These are phyloP conservation scores for Penicillium sp. DNA, from an alignment of 2,329 filamentous ascomycete genomes.

Conservation along the genomic window DNA sequence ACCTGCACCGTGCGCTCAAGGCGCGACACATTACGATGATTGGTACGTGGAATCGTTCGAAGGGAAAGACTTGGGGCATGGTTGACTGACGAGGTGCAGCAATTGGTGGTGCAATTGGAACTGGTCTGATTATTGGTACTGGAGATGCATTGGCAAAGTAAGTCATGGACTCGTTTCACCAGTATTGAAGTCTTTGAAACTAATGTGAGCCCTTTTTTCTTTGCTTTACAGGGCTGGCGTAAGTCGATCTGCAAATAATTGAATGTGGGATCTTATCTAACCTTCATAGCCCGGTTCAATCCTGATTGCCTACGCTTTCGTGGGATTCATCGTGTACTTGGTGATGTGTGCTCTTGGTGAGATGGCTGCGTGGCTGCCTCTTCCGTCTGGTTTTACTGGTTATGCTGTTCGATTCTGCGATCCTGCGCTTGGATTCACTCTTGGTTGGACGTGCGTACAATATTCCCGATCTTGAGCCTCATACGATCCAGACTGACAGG, in stretches of 20 bases:
- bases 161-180: constrained; percentile 12
- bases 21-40: constrained; percentile 50
- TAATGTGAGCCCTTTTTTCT: background rate
- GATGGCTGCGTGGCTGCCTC: constrained; percentile 81
- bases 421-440: constrained; percentile 76
- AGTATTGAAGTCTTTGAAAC: background rate
- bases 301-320: constrained; percentile 49
- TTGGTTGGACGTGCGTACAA: constrained; percentile 66
- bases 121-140: constrained; percentile 48
- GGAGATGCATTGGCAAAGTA: constrained; percentile 44
- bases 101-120: constrained; percentile 50
- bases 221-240: constrained; percentile 40
- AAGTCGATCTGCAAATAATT: constrained; percentile 24
- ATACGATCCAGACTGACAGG: background rate
- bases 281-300: constrained; percentile 44
- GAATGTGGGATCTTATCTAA: constrained; percentile 4
- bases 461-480: background rate
- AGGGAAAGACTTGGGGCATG: background rate
- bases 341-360: constrained; percentile 83
- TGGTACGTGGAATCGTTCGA: constrained; percentile 28
- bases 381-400: constrained; percentile 77
- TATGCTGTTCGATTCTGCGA: constrained; percentile 81
- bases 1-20: constrained; percentile 48
- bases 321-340: constrained; percentile 68
- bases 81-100: constrained; percentile 29